These are phyloP conservation scores for Eimeria falciformis DNA, from an alignment of 169 alveolate species.

Conservation along the genomic window DNA sequence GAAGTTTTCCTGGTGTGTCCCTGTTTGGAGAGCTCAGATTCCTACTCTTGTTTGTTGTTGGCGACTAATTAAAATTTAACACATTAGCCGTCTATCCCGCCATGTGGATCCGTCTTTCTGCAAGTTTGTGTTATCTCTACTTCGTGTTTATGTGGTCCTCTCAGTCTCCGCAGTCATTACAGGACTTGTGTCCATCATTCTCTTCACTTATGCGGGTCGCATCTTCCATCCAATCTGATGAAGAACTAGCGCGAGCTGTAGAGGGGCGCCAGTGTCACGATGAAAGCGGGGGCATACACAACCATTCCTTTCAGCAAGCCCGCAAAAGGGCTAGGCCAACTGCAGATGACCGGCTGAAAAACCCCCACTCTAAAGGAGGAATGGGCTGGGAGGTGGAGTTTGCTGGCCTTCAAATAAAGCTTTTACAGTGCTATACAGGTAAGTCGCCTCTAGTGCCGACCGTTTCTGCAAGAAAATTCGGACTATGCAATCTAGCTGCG, in stretches of 20 bases:
- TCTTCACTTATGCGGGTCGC: background rate
- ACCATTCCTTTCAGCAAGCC: background rate
- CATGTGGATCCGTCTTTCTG: too few relatives aligned
- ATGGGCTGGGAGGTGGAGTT: constrained; percentile 12
- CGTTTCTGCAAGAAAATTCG: too few relatives aligned
- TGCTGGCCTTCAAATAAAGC: background rate
- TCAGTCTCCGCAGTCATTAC: background rate
- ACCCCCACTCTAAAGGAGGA: background rate
- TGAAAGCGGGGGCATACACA: background rate
- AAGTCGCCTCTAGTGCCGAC: too few relatives aligned
- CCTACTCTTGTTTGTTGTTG: too few relatives aligned
- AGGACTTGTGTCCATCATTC: background rate
- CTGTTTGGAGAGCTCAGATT: too few relatives aligned
- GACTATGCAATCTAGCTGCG: too few relatives aligned
- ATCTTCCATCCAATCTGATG: background rate
- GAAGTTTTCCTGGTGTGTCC: background rate
- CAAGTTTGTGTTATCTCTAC: background rate
- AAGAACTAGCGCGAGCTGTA: background rate
- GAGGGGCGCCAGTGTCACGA: background rate
- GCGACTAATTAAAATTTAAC: too few relatives aligned
- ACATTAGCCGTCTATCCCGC: too few relatives aligned
- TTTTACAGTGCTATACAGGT: constrained; percentile 55
- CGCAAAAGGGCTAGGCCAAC: background rate
- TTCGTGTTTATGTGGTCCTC: background rate
- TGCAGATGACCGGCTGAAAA: background rate